These are phyloP conservation scores for Clarireedia sp. DNA, from an alignment of 2,329 filamentous ascomycete species.

Conservation along the genomic window DNA sequence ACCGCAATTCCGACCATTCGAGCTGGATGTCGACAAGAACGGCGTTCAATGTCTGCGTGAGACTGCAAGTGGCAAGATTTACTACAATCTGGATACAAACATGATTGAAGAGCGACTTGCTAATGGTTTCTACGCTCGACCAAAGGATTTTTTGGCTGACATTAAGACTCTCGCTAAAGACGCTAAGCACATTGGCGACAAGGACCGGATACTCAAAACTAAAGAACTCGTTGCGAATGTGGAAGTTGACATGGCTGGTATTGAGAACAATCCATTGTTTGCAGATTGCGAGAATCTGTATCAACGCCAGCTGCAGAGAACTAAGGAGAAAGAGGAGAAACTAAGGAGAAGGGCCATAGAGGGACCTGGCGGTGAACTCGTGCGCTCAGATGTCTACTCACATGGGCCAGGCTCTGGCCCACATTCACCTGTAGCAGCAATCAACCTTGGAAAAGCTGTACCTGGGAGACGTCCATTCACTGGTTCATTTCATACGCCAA, in stretches of 20 bases:
- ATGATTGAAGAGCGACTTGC: conserved; percentile 94
- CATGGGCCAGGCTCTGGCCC: conserved; percentile 34
- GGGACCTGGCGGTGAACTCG: conserved; percentile 19
- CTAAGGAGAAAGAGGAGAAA: conserved; percentile 50
- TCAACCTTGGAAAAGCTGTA: conserved; percentile 57
- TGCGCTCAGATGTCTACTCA: conserved; percentile 41
- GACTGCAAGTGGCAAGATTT: conserved; percentile 71
- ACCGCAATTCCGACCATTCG: conserved; percentile 62
- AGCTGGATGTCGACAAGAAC: conserved; percentile 70
- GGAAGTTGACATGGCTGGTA: conserved; percentile 78
- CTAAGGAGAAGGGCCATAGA: conserved; percentile 42
- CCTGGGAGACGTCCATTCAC: conserved; percentile 37
- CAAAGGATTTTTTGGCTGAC: conserved; percentile 82
- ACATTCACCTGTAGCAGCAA: conserved; percentile 45
- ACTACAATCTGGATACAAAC: conserved; percentile 87
- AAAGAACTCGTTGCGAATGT: conserved; percentile 91
- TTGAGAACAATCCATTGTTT: conserved; percentile 59
- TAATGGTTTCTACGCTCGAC: conserved; percentile 91
- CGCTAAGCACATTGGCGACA: conserved; percentile 72
- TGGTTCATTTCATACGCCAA: conserved; percentile 38
- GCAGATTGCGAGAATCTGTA: conserved; percentile 80
- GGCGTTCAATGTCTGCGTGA: conserved; percentile 71
- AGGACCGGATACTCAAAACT: conserved; percentile 73
- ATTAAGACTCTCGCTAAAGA: conserved; percentile 81
- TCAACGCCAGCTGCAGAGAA: conserved; percentile 60